Percentiles rank a stretch among this genome's conserved stretches.
phyloP scores from a whole-genome alignment of 768 basidiomycete species.

The Kwoniella europaea region DNA sequence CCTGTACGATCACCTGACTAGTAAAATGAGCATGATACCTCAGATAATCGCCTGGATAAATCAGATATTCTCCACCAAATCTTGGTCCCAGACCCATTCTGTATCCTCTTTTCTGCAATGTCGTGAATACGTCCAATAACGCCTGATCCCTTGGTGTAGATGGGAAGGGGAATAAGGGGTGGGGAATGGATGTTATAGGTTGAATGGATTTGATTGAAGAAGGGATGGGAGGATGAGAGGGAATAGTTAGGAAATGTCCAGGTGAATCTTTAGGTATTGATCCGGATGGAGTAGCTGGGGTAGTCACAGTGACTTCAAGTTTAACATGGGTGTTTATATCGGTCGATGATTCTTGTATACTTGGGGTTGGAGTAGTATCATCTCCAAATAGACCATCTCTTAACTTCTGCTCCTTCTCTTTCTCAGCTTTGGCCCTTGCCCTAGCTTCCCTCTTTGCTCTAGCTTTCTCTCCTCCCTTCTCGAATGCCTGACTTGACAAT shows the following conservation, averaged over 20 bases:
- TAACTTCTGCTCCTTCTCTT: constrained; percentile 13
- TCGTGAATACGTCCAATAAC: constrained; percentile 33
- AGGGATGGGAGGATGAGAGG: constrained; percentile 38
- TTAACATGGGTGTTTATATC: too few species aligned
- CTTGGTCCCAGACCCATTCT: constrained; percentile 57
- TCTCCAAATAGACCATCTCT: constrained; percentile 17
- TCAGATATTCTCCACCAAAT: constrained; percentile 94
- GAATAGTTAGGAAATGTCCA: constrained; percentile 41
- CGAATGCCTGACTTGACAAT: constrained; percentile 25
- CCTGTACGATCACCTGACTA: constrained; percentile 73
- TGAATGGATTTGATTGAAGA: background rate
- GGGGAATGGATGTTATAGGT: constrained; percentile 36
- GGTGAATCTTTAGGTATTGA: constrained; percentile 6
- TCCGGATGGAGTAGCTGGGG: background rate
- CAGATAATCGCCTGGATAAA: constrained; percentile 95
- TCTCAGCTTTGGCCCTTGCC: constrained; percentile 47
- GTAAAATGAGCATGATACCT: constrained; percentile 97
- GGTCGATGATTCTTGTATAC: too few species aligned
- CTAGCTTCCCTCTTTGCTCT: constrained; percentile 71
- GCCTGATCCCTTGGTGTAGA: constrained; percentile 31
- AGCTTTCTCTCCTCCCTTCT: constrained; percentile 66
- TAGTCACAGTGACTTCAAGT: background rate
- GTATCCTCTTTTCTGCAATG: constrained; percentile 25
- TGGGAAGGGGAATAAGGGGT: constrained; percentile 42
- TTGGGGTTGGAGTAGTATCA: background rate